Conservation (phyloP, 2,329 filamentous ascomycete genomes). For the Metarhizium guizhouense region DNA sequence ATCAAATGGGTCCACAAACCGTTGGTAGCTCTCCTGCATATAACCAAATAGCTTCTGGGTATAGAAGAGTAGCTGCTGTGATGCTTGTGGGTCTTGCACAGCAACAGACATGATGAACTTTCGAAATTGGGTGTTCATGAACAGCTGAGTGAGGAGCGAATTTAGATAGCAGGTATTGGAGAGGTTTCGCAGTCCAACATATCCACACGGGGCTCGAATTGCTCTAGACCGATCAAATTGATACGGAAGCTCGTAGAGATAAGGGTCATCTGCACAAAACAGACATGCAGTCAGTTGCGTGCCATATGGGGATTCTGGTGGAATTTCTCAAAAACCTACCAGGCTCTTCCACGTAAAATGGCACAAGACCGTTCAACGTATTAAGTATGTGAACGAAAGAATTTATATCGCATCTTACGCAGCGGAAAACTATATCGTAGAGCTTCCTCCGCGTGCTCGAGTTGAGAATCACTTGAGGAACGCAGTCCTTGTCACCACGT, state of each 20-base stretch:
- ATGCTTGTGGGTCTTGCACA: conserved; percentile 42
- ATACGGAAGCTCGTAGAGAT: conserved; percentile 52
- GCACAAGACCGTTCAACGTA: conserved; percentile 23
- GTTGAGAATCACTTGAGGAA: conserved; percentile 39
- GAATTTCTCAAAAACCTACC: conserved; percentile 14
- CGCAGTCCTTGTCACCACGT: conserved; percentile 12
- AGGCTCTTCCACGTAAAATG: conserved; percentile 30
- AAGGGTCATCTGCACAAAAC: conserved; percentile 31
- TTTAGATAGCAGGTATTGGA: conserved; percentile 98
- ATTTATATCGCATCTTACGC: conserved; percentile 42
- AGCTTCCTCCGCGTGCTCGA: conserved; percentile 47
- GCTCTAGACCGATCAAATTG: conserved; percentile 57
- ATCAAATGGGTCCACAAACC: conserved; percentile 61
- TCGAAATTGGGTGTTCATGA: conserved; percentile 88
- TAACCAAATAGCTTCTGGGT: conserved; percentile 75
- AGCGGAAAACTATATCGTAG: conserved; percentile 47
- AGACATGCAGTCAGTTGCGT: not conserved
- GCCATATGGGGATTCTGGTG: not conserved
- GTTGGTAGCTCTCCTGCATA: conserved; percentile 75
- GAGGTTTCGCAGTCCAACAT: conserved; percentile 83
- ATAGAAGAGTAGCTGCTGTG: conserved; percentile 62
- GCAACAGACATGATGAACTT: conserved; percentile 67
- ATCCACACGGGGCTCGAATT: conserved; percentile 69
- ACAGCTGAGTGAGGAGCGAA: conserved; percentile 86
- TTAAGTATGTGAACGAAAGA: conserved; percentile 45